Evolutionary conservation across 2,329 filamentous ascomycete species (phyloP), one percentile per base, ranked within the genome.

Genomic region (Aurifilum marmelostoma): DNA sequence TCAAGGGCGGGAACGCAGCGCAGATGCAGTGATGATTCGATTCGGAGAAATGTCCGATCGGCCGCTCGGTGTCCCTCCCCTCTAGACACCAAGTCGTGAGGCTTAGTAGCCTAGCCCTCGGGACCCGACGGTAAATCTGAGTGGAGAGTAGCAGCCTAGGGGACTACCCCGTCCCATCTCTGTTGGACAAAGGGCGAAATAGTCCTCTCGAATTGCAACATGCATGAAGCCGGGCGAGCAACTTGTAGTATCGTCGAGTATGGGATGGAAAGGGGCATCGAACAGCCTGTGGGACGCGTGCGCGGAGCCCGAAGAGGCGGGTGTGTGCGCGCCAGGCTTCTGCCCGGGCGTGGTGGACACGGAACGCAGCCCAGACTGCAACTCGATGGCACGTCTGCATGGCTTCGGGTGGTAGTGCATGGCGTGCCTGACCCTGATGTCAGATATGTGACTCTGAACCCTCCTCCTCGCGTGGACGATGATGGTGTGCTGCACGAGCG

Each of bases 251-350:
- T n/a, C 54, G 9, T 29, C 12, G 37, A 61, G 18, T 29, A 63
- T n/a, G 34, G 50, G 21, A n/a, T 8, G 24, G 24, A 29, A 21
- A 5, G 16, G 27, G 18, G 64, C 54, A 43, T 43, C 12, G 18
- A 7, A 54, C 37, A 11, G 11, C 47, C 59, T 32, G n/a, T 18
- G 58, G 27, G 41, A 32, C 29, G 61, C 24, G 21, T 65, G 63
- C 50, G 63, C 58, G 65, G 65, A 37, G 29, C 27, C 58, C 65
- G 65, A 67, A 67, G 65, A 21, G 29, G 41, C 8, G 34, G 4
- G 29, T 52, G 27, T 47, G 43, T 47, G 43, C n/a, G 43, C n/a
- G n/a, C 27, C 52, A 43, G 29, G 52, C 24, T 27, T 29, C 52
- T 29, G 29, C 52, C 52, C 52, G 24, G 52, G 27, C 52, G 27